Conservation (phyloP, 495 filamentous ascomycete species). For the Halenospora varia region DNA sequence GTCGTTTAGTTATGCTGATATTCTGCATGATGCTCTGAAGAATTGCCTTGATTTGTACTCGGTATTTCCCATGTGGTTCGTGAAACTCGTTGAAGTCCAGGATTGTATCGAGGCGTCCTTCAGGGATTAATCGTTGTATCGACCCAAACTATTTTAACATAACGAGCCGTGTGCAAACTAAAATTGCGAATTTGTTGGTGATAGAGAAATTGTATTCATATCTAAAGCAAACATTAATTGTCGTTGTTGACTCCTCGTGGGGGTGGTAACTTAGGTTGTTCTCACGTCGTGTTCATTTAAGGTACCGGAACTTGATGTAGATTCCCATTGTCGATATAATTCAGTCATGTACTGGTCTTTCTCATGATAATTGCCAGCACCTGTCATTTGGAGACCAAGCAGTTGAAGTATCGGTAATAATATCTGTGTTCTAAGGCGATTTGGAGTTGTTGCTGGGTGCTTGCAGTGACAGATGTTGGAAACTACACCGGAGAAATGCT, state of each 20-base stretch:
- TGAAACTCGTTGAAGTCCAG: neutral
- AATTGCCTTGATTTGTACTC: neutral
- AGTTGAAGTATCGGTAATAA: neutral
- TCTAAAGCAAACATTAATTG: too few relatives aligned
- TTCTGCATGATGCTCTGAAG: neutral
- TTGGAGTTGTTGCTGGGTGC: neutral
- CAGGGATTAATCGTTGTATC: neutral
- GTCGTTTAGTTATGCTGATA: neutral
- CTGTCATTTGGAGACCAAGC: neutral
- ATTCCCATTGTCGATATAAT: neutral
- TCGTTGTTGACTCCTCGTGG: too few relatives aligned
- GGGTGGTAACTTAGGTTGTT: too few relatives aligned
- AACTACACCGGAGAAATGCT: neutral
- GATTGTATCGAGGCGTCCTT: neutral
- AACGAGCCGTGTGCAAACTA: neutral
- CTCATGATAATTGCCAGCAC: neutral
- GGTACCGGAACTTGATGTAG: neutral
- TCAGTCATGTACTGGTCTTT: neutral
- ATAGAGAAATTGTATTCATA: neutral
- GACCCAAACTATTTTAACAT: neutral
- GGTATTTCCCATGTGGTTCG: neutral
- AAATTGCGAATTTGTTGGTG: neutral
- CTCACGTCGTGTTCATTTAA: too few relatives aligned
- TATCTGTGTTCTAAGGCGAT: neutral
- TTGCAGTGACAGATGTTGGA: neutral